These are phyloP conservation scores for Cinchona pubescens DNA, from an alignment of 257 asterid genomes.

Conservation along the genomic window DNA sequence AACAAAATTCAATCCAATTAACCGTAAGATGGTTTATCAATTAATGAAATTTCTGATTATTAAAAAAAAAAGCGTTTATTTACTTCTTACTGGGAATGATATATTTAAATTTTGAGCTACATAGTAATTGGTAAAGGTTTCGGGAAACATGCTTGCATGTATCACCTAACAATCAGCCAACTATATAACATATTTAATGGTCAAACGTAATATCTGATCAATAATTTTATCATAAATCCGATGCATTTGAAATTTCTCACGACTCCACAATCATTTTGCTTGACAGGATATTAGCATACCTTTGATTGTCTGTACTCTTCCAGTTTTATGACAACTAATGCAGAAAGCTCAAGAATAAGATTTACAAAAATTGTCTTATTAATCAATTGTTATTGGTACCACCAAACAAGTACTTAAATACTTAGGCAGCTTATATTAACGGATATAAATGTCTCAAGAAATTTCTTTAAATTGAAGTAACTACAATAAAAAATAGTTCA, in stretches of 20 bases:
- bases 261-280: background rate
- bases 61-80: no score
- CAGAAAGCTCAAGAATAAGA: background rate
- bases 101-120: no score
- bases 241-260: no score
- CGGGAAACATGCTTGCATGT: slow-evolving; percentile 10
- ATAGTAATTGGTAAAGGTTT: slow-evolving; percentile 4
- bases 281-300: no score
- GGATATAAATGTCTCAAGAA: background rate
- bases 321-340: background rate
- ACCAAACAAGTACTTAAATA: background rate
- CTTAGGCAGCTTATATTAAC: background rate
- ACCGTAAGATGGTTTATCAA: no score
- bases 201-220: slow-evolving; percentile 2
- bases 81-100: no score
- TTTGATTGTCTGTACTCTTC: no score
- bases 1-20: no score
- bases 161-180: no score
- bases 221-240: no score
- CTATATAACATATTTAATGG: no score
- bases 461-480: background rate
- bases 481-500: background rate
- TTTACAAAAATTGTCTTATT: background rate
- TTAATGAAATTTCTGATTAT: no score
- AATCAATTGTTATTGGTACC: background rate